Evolutionary conservation across 2,329 filamentous ascomycete genomes (phyloP).

Genomic region (Blastomyces silverae): DNA sequence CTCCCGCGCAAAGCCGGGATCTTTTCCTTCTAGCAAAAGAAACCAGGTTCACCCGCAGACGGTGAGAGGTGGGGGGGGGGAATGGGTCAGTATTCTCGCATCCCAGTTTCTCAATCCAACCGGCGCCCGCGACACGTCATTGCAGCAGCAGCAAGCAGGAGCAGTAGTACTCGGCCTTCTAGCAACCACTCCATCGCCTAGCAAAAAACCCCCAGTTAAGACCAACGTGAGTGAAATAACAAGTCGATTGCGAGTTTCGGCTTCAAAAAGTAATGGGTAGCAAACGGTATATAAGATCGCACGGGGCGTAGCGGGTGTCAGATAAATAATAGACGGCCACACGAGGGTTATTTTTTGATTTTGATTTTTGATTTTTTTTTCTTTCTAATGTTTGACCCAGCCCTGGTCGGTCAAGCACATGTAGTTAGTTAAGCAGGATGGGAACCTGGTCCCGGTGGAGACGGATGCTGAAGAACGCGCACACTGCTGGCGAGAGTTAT

Average conservation of each 20-base stretch:
- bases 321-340: not conserved
- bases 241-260: not conserved
- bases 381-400: not conserved
- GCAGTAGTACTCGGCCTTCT: not conserved
- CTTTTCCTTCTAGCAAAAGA: too few relatives aligned
- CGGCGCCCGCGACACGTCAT: not conserved
- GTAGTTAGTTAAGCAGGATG: not conserved
- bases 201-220: not conserved
- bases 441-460: not conserved
- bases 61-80: too few relatives aligned
- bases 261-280: not conserved
- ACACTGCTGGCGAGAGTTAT: not conserved
- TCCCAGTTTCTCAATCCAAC: constrained; percentile 2
- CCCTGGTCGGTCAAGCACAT: not conserved
- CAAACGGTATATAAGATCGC: not conserved
- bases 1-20: too few relatives aligned
- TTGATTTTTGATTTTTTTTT: too few relatives aligned
- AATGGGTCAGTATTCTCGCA: not conserved
- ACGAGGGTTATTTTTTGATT: too few relatives aligned
- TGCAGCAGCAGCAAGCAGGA: too few relatives aligned
- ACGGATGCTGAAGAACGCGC: not conserved
- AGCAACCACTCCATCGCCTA: not conserved
- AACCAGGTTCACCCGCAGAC: too few relatives aligned
- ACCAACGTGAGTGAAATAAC: not conserved
- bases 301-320: not conserved